Conservation (phyloP, 176 grass and related monocot species). For the Areca catechu region DNA sequence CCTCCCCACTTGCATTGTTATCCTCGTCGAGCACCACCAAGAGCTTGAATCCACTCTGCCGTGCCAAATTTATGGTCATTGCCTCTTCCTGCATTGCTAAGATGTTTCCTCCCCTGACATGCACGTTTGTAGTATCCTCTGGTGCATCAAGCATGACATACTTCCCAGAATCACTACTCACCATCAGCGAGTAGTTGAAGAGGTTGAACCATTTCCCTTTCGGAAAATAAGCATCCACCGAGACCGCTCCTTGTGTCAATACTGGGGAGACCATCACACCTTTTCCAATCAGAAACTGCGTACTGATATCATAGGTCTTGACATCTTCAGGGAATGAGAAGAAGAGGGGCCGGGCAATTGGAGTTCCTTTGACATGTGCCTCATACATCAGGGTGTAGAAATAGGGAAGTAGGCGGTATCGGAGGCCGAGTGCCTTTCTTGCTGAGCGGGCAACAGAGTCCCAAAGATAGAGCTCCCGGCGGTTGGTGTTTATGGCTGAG, state of each 20-base stretch:
- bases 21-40: constrained; percentile 42
- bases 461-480: constrained; percentile 70
- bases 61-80: constrained; percentile 28
- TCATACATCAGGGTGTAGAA: constrained; percentile 80
- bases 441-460: constrained; percentile 50
- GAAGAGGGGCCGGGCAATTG: constrained; percentile 75
- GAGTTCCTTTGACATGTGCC: constrained; percentile 52
- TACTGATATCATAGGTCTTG: constrained; percentile 37
- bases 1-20: constrained; percentile 28
- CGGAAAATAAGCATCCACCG: constrained; percentile 60
- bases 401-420: constrained; percentile 63
- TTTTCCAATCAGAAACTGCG: constrained; percentile 55
- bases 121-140: constrained; percentile 48
- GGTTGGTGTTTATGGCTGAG: constrained; percentile 28
- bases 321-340: constrained; percentile 63
- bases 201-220: constrained; percentile 65
- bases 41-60: constrained; percentile 43
- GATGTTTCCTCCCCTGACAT: constrained; percentile 48
- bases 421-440: constrained; percentile 53
- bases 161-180: constrained; percentile 11
- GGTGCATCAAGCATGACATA: constrained; percentile 37
- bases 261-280: constrained; percentile 68
- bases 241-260: constrained; percentile 19
- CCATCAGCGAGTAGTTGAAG: constrained; percentile 30
- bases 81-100: constrained; percentile 40